Base-by-base conservation (phyloP, 2,329 filamentous ascomycete species). In the Cercospora berteroae region DNA sequence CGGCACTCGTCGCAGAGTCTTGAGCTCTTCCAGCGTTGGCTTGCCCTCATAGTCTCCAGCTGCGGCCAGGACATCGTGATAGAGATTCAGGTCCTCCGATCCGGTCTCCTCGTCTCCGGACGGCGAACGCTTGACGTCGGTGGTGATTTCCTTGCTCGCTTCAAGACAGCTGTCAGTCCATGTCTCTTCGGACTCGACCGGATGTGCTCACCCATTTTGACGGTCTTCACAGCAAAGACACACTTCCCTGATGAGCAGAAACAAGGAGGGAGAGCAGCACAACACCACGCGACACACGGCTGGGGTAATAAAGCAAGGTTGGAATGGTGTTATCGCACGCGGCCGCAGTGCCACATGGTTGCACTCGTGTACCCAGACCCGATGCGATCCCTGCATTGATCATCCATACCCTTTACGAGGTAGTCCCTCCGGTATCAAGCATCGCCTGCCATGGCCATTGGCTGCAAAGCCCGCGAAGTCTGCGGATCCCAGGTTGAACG, bases 21-120 rank as follows among this genome's bases (percentile, higher is more conserved):
- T 72, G 63, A 78, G 74, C 69, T 84, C 82, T 42, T 81, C 80
- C 3, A 78, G 76, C 7, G 81, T 82, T 1, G 81, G 81, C 65
- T 75, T 71, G 67, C 69, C 69, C 39, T 71, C 67, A 55, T 71
- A 69, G 48, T 69, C 67, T 60, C 63, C 69, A n/a, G 63, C 67
- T 4, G 39, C 39, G 16, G 57, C 55, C 56, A 67, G 29, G 2
- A 66, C 56, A 52, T 69, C 65, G 55, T 67, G 67, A 58, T 69
- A 69, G 61, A 63, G 62, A 20, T 64, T 67, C 12, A 63, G 65
- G 13, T 60, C 63, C 9, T 61, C 65, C 5, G 42, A 44, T 10
- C 36, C 36, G 42, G 42, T 44, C 67, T 69, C 62, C 31, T 67
- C 67, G 23, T 62, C 52, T 33, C 36, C 33, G 23, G 66, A 68